A percentile compares a stretch with the other conserved stretches of the same genome.
phyloP scores from a whole-genome alignment of 1,284 basidiomycete genomes.

The Papiliotrema laurentii region DNA sequence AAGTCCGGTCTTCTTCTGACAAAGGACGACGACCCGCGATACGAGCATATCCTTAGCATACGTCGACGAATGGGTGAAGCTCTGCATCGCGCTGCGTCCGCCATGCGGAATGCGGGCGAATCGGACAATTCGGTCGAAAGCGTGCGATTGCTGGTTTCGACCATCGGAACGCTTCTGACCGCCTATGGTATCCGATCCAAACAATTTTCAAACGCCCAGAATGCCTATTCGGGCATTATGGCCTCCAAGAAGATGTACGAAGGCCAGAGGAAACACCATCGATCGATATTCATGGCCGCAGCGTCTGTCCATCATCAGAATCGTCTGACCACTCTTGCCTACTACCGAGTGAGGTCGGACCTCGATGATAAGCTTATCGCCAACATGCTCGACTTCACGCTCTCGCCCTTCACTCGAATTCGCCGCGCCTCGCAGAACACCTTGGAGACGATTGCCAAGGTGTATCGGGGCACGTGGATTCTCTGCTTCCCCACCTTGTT shows the following conservation, averaged over 20 bases:
- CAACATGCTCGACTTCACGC: conserved; percentile 74
- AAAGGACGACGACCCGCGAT: conserved; percentile 70
- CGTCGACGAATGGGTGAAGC: conserved; percentile 66
- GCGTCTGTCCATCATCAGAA: conserved; percentile 41
- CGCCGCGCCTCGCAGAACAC: conserved; percentile 35
- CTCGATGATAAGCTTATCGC: conserved; percentile 74
- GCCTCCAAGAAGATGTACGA: conserved; percentile 41
- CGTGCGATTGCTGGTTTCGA: conserved; percentile 55
- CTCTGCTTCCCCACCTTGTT: conserved; percentile 69
- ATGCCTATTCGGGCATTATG: conserved; percentile 31
- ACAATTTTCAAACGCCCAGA: conserved; percentile 33
- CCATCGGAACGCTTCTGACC: conserved; percentile 41
- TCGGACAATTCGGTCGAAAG: conserved; percentile 93
- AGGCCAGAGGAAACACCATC: conserved; percentile 40
- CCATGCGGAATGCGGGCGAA: conserved; percentile 62
- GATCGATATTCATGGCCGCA: conserved; percentile 36
- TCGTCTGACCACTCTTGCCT: conserved; percentile 41
- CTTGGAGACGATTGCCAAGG: conserved; percentile 51
- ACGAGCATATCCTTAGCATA: conserved; percentile 61
- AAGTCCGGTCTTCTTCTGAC: conserved; percentile 70
- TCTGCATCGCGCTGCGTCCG: conserved; percentile 64
- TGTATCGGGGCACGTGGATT: conserved; percentile 76
- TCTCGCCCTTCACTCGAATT: conserved; percentile 76
- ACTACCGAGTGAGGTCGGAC: conserved; percentile 73
- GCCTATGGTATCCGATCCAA: conserved; percentile 44